Percentiles rank a stretch among this genome's conserved stretches.
Evolutionary conservation across 352 stramenopile genomes (phyloP).

Genomic region (Phytophthora ohioensis): DNA sequence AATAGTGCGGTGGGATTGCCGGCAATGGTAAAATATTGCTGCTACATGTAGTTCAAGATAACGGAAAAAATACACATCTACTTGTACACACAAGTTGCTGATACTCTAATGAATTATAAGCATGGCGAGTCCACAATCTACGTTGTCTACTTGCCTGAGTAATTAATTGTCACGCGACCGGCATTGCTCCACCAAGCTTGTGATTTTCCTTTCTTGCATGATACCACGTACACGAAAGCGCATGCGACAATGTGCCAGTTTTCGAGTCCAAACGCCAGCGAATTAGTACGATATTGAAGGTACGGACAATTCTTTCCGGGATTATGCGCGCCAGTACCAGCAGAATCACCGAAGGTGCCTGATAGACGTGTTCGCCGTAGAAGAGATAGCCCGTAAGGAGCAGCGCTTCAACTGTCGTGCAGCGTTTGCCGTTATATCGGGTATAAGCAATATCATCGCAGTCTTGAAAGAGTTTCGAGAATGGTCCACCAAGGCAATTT

Average conservation of each 20-base stretch:
- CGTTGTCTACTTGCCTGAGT: too few species aligned
- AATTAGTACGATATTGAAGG: neutral
- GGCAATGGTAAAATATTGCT: too few species aligned
- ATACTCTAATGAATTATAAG: too few species aligned
- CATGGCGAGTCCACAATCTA: too few species aligned
- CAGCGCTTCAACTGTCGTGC: neutral
- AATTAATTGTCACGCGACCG: too few species aligned
- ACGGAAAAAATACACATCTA: too few species aligned
- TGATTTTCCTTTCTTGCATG: neutral
- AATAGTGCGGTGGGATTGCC: neutral
- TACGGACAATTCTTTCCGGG: neutral
- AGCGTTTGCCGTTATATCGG: neutral
- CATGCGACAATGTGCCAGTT: neutral
- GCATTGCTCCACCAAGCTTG: neutral
- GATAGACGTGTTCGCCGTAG: slow-evolving; percentile 1
- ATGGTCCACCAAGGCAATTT: neutral
- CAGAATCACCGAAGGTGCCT: neutral
- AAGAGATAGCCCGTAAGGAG: neutral
- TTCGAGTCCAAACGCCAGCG: neutral
- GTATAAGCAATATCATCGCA: neutral
- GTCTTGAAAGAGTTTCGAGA: neutral
- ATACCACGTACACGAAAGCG: neutral
- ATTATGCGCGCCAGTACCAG: neutral
- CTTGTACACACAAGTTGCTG: too few species aligned
- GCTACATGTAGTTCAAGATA: too few species aligned